Evolutionary conservation across 192 early-diverging fungal genomes (phyloP), one percentile per base, ranked within the genome.

Genomic region (Coemansia sp.): DNA sequence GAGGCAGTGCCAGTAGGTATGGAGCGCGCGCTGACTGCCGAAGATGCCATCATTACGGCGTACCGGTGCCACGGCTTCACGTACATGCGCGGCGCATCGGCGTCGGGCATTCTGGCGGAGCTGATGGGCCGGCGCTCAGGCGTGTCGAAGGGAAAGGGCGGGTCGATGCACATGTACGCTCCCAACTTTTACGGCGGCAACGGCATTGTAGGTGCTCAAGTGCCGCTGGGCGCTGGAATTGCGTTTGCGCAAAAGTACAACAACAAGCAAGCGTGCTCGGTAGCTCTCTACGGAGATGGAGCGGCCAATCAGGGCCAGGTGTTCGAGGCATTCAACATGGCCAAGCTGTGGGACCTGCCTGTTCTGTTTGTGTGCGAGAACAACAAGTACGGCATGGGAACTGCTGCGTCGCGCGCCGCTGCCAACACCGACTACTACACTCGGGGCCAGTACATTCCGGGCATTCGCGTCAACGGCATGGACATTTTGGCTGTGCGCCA

Each of bases 81-180:
- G 36, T 87, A 89, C 67, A 84, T 88, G 69, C 94, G 94, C 68
- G 96, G 91, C 40, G 89, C 74, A 7, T 74, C 85, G 58, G 69
- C 84, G 37, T 74, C 79, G 34, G 80, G 82, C 15, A 88, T 93
- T 67, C 60, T 93, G 55, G 89, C 86, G 44, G 91, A 93, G 69
- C 83, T 93, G 81, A 88, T 90, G 84, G 96, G 96, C 62, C 88
- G 90, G 64, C 66, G 71, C 56, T 87, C 81, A 53, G 96, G 96
- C 73, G 88, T 90, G 74, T 94, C 94, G 26, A 82, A 86, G 74
- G 96, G 96, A 46, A 98, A 96, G 87, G 96, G 95, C 67, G 96
- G 96, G n/a, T 98, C 96, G 59, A 98, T 98, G 96, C 96, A 98
- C 87, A 94, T 98, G 93, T 98, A 96, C 82, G 88, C 90, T 50